These are phyloP conservation scores for Fomitopsis serialis DNA, from an alignment of 768 basidiomycete species.

Conservation along the genomic window DNA sequence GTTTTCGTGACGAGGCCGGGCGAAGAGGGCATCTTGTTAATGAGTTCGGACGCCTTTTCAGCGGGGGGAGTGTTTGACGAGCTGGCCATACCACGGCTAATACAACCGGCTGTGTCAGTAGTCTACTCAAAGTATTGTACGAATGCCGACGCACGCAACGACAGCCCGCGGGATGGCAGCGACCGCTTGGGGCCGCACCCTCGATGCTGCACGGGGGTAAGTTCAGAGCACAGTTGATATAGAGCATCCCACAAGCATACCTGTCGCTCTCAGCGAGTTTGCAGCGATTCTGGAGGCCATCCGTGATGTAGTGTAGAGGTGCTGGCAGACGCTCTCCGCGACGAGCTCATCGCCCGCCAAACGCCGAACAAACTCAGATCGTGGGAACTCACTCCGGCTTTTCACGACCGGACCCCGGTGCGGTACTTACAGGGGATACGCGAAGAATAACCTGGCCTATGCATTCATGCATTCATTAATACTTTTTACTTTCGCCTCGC, in stretches of 20 bases:
- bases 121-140: not conserved
- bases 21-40: constrained; percentile 82
- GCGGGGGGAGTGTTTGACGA: constrained; percentile 64
- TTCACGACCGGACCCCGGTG: not conserved
- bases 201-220: constrained; percentile 1
- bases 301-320: not conserved
- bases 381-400: constrained; percentile 2
- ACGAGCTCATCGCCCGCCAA: constrained; percentile 1
- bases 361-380: constrained; percentile 2
- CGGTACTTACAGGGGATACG: too few species aligned
- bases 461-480: too few species aligned
- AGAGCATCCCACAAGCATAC: constrained; percentile 28
- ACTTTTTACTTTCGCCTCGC: too few species aligned
- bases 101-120: constrained; percentile 2
- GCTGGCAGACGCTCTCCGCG: constrained; percentile 3
- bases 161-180: constrained; percentile 23
- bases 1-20: constrained; percentile 93
- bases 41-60: constrained; percentile 85
- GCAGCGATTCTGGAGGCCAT: constrained; percentile 75
- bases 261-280: constrained; percentile 55
- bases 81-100: constrained; percentile 62
- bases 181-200: constrained; percentile 45
- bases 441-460: too few species aligned
- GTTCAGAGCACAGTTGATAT: too few species aligned
- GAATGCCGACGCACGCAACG: constrained; percentile 19